phyloP scores from a whole-genome alignment of 306 rosid species.

The Citrullus mucosospermus region DNA sequence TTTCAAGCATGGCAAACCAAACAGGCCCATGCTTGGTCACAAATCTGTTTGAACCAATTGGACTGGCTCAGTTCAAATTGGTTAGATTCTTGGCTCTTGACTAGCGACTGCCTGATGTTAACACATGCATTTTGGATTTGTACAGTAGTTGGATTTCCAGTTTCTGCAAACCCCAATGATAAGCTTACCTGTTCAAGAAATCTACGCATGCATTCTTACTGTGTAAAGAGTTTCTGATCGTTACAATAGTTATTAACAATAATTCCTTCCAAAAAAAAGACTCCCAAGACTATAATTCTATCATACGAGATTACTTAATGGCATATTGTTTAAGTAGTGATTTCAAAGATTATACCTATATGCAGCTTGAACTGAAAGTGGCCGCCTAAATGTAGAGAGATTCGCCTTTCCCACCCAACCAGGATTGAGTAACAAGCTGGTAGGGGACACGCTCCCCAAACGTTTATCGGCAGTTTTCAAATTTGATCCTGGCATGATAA shows the following conservation, averaged over 20 bases:
- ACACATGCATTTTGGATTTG: background rate
- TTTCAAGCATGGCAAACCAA: background rate
- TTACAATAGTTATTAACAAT: background rate
- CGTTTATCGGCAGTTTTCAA: constrained; percentile 23
- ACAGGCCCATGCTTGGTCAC: background rate
- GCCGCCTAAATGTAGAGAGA: constrained; percentile 31
- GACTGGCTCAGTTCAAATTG: background rate
- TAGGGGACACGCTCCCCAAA: constrained; percentile 24
- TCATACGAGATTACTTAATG: background rate
- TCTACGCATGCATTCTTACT: background rate
- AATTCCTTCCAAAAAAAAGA: background rate
- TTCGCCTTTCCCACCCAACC: constrained; percentile 22
- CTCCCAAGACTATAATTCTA: background rate
- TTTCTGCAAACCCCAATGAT: background rate
- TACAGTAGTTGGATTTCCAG: background rate
- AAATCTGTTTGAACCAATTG: background rate
- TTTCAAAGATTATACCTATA: constrained; percentile 37
- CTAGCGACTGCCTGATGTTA: background rate
- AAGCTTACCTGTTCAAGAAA: background rate
- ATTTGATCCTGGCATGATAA: constrained; percentile 26
- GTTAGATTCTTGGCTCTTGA: background rate
- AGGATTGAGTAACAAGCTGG: constrained; percentile 22
- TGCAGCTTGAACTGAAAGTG: constrained; percentile 55
- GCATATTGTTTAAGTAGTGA: background rate
- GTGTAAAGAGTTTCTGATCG: background rate